Conservation (phyloP, 768 basidiomycete genomes). For the Auricularia sp. region DNA sequence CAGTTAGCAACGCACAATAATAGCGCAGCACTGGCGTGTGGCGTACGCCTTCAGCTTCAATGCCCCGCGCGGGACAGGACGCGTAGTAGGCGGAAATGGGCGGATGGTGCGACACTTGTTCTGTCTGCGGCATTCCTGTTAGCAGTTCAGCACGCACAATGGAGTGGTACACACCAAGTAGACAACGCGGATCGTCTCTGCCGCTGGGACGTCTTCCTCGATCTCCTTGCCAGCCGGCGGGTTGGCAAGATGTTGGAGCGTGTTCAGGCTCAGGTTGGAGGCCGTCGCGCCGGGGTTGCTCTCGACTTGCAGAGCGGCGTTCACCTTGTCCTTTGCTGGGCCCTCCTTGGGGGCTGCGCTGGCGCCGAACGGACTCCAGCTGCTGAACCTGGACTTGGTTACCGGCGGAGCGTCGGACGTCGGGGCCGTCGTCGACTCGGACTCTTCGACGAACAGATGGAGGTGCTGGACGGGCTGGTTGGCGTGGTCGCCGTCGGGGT, state of each 20-base stretch:
- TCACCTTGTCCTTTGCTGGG: neutral
- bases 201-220: conserved; percentile 24
- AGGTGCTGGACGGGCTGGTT: conserved; percentile 38
- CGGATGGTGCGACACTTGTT: conserved; percentile 95
- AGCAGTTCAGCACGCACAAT: neutral
- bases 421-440: conserved; percentile 16
- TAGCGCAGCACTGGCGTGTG: neutral
- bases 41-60: conserved; percentile 56
- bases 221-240: conserved; percentile 20
- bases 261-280: conserved; percentile 43
- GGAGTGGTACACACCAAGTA: conserved; percentile 39
- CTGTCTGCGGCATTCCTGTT: conserved; percentile 37
- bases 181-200: conserved; percentile 49
- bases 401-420: neutral
- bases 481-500: conserved; percentile 34
- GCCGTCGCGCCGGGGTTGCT: conserved; percentile 43
- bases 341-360: neutral
- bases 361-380: neutral
- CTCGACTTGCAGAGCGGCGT: conserved; percentile 17
- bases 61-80: conserved; percentile 56
- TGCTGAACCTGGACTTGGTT: neutral
- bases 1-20: too few species aligned
- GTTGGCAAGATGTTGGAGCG: conserved; percentile 21
- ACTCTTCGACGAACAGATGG: conserved; percentile 13
- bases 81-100: conserved; percentile 85